Percentiles rank a stretch among this genome's conserved stretches.
These are phyloP conservation scores for Fusarium pseudograminearum DNA, from an alignment of 2,329 filamentous ascomycete species.

Conservation along the genomic window DNA sequence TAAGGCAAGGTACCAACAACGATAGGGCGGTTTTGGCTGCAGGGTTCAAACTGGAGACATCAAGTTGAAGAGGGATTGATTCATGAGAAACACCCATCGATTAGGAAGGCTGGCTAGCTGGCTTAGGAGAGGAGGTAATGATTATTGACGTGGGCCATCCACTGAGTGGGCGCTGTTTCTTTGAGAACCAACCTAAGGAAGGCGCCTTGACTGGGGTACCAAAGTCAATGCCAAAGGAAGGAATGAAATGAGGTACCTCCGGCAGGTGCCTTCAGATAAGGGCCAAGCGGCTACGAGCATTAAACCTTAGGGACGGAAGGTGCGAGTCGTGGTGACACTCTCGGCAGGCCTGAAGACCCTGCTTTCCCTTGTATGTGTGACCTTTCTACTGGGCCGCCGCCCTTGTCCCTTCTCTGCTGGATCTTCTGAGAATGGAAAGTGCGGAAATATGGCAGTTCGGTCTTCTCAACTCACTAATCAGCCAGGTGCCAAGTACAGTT, in stretches of 20 bases:
- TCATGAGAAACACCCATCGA: constrained; percentile 6
- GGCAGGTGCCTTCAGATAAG: constrained; percentile 1
- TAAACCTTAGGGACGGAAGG: neutral
- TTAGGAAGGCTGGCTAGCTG: neutral
- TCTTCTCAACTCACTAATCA: constrained; percentile 23
- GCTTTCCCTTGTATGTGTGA: constrained; percentile 2
- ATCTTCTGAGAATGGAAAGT: constrained; percentile 8
- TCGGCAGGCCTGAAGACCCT: neutral
- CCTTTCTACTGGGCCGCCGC: neutral
- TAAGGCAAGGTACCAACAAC: constrained; percentile 14
- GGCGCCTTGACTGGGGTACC: neutral
- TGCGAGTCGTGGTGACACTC: constrained; percentile 14
- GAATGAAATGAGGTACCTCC: constrained; percentile 2
- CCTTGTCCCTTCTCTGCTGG: constrained; percentile 9
- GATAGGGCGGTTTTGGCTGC: constrained; percentile 7
- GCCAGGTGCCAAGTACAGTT: constrained; percentile 23
- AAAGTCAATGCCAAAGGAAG: neutral
- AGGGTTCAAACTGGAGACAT: constrained; percentile 18
- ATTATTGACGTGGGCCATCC: constrained; percentile 4
- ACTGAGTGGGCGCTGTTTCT: neutral
- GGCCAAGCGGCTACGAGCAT: neutral
- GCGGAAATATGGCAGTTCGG: constrained; percentile 5
- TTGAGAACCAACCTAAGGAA: neutral
- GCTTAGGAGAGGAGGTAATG: neutral
- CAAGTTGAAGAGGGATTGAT: neutral